These are phyloP conservation scores for Cerrena zonata DNA, from an alignment of 1,284 basidiomycete genomes.

Conservation along the genomic window DNA sequence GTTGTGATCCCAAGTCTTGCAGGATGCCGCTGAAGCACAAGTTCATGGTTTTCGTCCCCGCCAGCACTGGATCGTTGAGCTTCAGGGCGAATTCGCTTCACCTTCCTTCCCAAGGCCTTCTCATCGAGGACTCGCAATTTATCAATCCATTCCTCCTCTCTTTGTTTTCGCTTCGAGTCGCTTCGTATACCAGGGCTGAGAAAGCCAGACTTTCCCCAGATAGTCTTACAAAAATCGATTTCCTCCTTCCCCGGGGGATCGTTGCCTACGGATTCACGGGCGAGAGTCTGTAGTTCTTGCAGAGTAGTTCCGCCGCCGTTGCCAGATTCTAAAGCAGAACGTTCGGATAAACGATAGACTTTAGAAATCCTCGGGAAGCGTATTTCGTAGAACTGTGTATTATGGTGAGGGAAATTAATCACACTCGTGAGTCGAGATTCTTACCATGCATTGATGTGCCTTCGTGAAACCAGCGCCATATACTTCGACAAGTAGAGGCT, in stretches of 20 bases:
- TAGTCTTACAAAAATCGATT: slow-evolving; percentile 33
- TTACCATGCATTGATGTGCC: slow-evolving; percentile 47
- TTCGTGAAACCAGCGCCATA: slow-evolving; percentile 80
- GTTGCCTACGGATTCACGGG: slow-evolving; percentile 44
- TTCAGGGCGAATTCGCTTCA: background rate
- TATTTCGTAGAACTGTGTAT: slow-evolving; percentile 66
- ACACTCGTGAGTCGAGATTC: slow-evolving; percentile 14
- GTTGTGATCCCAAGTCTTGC: background rate
- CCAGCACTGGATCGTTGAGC: background rate
- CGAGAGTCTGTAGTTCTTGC: slow-evolving; percentile 45
- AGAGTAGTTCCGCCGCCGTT: slow-evolving; percentile 40
- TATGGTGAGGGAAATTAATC: slow-evolving; percentile 1
- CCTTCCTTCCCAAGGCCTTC: slow-evolving; percentile 2
- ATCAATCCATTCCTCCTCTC: slow-evolving; percentile 30
- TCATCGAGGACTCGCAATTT: slow-evolving; percentile 27
- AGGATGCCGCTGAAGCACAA: background rate
- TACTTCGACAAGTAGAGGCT: slow-evolving; percentile 67
- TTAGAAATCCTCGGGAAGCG: slow-evolving; percentile 78
- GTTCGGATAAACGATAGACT: slow-evolving; percentile 52
- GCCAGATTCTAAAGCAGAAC: slow-evolving; percentile 42
- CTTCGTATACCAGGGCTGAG: slow-evolving; percentile 26
- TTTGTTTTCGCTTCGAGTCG: slow-evolving; percentile 30
- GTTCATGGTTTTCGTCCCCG: background rate
- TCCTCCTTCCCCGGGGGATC: slow-evolving; percentile 38
- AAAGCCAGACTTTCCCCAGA: slow-evolving; percentile 32